Base-by-base conservation (phyloP, 257 asterid genomes). In the Marsdenia floribunda region DNA sequence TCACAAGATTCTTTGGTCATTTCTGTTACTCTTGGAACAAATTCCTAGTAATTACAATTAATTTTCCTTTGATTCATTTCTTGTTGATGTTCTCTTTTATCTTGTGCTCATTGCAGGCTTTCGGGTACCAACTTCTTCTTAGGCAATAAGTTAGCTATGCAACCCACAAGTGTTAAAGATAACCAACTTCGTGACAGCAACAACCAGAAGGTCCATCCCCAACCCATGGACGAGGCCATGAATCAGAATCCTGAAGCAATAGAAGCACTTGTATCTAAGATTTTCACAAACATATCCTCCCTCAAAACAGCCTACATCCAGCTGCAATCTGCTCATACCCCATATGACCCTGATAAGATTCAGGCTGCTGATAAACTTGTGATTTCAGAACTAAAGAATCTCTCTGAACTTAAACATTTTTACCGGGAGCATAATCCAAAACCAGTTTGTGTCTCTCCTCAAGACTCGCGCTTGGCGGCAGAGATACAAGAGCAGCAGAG, bases 401-500 rank as follows among this genome's bases (percentile, higher is more conserved):
- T 95, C 9, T 95, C 99, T 57, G 99, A 95, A 77, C 97, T 92
- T 77, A 95, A 95, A 86, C 99, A 95, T 79, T 89, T 88, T 75
- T 95, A 95, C 77, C 83, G 99, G 81, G 99, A 95, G 85, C 89
- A 90, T 82, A 90, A 95, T 82, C 99, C 99, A 58, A 95, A 89
- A 78, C 97, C 99, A 46, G 86, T 90, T 6, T 95, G 96, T 72
- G 88, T 77, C 73, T 90, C 99, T 74, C 99, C 97, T 37, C 98
- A 92, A 79, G 97, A 95, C 77, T 95, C 99, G 3, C 96, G 98
- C 55, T 88, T 95, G 75, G 97, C 98, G 79, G 97, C 98, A 59
- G 99, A 95, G 87, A 91, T 95, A 75, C 98, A 90, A 79, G 99
- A 95, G 59, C 99, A 95, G 86, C 99, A 95, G 89, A 92, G 93